Base-by-base conservation (phyloP, 2,329 filamentous ascomycete species). In the Cladosporium sp. region DNA sequence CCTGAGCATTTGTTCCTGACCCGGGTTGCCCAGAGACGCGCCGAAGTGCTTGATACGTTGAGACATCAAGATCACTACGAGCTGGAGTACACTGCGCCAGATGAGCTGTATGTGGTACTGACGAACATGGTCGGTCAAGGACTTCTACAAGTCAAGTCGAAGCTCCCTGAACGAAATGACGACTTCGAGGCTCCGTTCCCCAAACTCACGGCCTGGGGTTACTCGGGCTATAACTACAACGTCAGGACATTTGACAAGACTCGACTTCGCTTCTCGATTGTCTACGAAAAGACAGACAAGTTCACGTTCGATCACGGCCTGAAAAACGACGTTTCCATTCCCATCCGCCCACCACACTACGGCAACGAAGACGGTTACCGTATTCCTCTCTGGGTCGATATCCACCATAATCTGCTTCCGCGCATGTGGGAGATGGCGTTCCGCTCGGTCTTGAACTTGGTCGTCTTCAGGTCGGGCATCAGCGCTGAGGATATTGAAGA, bases 301-400 rank as follows among this genome's bases (percentile, higher is more conserved):
- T 91, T 90, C 68, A 65, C 81, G 13, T 83, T 77, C 65, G 78
- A 84, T 49, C 77, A 82, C 22, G 75, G 75, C 1, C 73, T 83
- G 1, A 81, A 81, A 0, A 67, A 66, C 0, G 59, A 68, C 13
- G 76, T 78, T 1, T 71, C 74, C 2, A 59, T 65, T 7, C 60
- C 65, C 17, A 47, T 39, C 8, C 39, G 42, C 28, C 58, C 59
- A 28, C 62, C 20, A 1, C 28, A 50, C 3, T 42, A 60, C 7
- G 51, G 58, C 10, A 61, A 61, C 19, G 64, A 69, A 22, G 20
- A 48, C 10, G 64, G 58, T n/a, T 35, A 51, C 1, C 75, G 73
- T 3, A 68, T 90, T 3, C 89, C 89, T 0, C 80, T 90, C 53
- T 92, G 89, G 89, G 81, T 84, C 53, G 86, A 88, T 68, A 84